Percentiles rank a stretch among this genome's conserved stretches.
Conservation (phyloP, 805 yeast genomes). For the Komagataella phaffii region DNA sequence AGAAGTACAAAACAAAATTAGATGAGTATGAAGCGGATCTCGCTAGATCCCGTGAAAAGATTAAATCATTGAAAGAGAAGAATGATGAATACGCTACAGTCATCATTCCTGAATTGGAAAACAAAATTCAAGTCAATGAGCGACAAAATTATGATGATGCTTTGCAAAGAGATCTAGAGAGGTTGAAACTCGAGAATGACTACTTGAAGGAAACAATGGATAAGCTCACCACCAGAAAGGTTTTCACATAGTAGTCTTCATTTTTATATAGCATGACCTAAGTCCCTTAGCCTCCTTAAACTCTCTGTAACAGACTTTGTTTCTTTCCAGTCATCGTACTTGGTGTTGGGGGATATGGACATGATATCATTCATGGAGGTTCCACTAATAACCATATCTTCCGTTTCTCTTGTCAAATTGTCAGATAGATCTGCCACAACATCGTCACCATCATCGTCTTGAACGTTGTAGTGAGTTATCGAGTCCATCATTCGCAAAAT, state of each 20-base stretch:
- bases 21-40: constrained; percentile 23
- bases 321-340: not conserved
- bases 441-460: constrained; percentile 3
- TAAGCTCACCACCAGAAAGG: not conserved
- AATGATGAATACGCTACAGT: constrained; percentile 27
- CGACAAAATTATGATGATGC: constrained; percentile 8
- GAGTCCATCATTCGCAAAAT: constrained; percentile 5
- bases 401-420: constrained; percentile 5
- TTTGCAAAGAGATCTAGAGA: constrained; percentile 14
- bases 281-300: not conserved
- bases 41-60: constrained; percentile 21
- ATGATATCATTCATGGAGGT: constrained; percentile 1
- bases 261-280: constrained; percentile 1
- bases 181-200: constrained; percentile 16
- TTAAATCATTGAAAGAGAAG: constrained; percentile 24
- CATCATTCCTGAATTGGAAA: constrained; percentile 32
- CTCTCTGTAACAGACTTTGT: not conserved
- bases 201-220: constrained; percentile 21
- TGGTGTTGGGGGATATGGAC: not conserved
- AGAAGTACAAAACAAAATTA: constrained; percentile 32
- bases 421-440: constrained; percentile 1
- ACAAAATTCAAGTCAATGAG: constrained; percentile 20
- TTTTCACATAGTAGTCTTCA: not conserved
- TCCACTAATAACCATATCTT: constrained; percentile 3
- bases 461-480: not conserved